A percentile compares a stretch with the other conserved stretches of the same genome.
phyloP scores from a whole-genome alignment of 2,329 filamentous ascomycete species.

The Hysterium pulicare region DNA sequence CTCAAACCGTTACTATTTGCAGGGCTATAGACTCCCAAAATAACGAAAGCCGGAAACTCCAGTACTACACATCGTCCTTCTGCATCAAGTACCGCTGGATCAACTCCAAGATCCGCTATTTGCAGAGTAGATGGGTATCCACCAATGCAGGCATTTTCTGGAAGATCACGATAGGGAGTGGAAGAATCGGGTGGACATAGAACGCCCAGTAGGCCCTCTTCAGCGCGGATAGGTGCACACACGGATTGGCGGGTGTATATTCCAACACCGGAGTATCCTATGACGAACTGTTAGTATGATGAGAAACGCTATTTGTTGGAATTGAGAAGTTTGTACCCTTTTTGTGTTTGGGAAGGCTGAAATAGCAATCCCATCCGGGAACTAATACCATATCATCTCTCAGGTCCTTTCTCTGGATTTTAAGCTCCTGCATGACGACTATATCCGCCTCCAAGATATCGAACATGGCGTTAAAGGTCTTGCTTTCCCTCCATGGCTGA shows the following conservation, averaged over 20 bases:
- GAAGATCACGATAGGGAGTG: constrained; percentile 70
- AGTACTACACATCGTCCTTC: constrained; percentile 89
- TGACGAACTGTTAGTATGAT: constrained; percentile 8
- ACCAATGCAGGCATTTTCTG: constrained; percentile 72
- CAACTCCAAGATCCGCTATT: constrained; percentile 57
- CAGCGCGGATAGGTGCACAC: constrained; percentile 82
- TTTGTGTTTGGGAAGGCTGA: constrained; percentile 88
- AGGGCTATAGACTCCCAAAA: constrained; percentile 89
- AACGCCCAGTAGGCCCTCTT: constrained; percentile 88
- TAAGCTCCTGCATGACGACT: constrained; percentile 90
- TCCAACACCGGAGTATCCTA: constrained; percentile 92
- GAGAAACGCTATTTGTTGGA: no score
- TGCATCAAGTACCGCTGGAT: constrained; percentile 73
- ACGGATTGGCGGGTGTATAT: constrained; percentile 88
- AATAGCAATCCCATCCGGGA: constrained; percentile 93
- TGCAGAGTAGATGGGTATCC: constrained; percentile 76
- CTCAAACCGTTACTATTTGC: constrained; percentile 82
- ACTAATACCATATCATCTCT: constrained; percentile 94
- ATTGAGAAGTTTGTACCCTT: constrained; percentile 72
- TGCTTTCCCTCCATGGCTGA: constrained; percentile 48
- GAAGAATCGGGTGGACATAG: constrained; percentile 70
- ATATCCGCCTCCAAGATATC: constrained; percentile 90
- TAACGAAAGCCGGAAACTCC: constrained; percentile 91
- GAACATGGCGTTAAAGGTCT: constrained; percentile 71
- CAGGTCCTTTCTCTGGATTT: constrained; percentile 91